phyloP scores from a whole-genome alignment of 805 yeast genomes.

The Candida xiaguanensis region DNA sequence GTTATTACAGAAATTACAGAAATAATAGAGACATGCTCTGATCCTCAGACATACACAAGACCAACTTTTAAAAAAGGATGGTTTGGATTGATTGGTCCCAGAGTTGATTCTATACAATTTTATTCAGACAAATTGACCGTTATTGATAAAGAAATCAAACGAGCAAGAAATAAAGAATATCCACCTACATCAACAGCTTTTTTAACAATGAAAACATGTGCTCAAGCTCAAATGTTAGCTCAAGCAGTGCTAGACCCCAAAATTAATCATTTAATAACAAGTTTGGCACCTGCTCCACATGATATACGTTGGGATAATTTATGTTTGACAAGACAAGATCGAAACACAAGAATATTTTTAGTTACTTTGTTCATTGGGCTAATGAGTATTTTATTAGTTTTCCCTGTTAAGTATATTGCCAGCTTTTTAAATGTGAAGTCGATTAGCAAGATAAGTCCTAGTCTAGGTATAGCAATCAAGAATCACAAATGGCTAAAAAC shows the following conservation, averaged over 20 bases:
- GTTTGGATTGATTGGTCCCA: slow-evolving; percentile 60
- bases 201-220: slow-evolving; percentile 91
- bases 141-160: slow-evolving; percentile 65
- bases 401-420: slow-evolving; percentile 84
- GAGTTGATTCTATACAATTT: slow-evolving; percentile 79
- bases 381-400: slow-evolving; percentile 66
- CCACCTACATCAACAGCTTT: slow-evolving; percentile 89
- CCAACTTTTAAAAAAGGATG: slow-evolving; percentile 63
- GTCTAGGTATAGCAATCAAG: slow-evolving; percentile 63
- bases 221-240: slow-evolving; percentile 94
- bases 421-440: slow-evolving; percentile 76
- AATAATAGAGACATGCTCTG: slow-evolving; percentile 7
- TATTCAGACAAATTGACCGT: slow-evolving; percentile 64
- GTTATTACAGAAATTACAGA: slow-evolving; percentile 27
- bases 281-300: slow-evolving; percentile 92
- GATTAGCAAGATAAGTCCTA: slow-evolving; percentile 79
- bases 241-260: slow-evolving; percentile 92
- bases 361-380: slow-evolving; percentile 67
- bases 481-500: slow-evolving; percentile 68
- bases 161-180: slow-evolving; percentile 64
- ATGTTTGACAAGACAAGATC: slow-evolving; percentile 71
- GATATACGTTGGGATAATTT: slow-evolving; percentile 92
- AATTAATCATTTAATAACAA: slow-evolving; percentile 76
- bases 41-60: slow-evolving; percentile 33
- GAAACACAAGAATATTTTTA: slow-evolving; percentile 59